These are phyloP conservation scores for Prunus yedoensis DNA, from an alignment of 331 rosid species.

Conservation along the genomic window DNA sequence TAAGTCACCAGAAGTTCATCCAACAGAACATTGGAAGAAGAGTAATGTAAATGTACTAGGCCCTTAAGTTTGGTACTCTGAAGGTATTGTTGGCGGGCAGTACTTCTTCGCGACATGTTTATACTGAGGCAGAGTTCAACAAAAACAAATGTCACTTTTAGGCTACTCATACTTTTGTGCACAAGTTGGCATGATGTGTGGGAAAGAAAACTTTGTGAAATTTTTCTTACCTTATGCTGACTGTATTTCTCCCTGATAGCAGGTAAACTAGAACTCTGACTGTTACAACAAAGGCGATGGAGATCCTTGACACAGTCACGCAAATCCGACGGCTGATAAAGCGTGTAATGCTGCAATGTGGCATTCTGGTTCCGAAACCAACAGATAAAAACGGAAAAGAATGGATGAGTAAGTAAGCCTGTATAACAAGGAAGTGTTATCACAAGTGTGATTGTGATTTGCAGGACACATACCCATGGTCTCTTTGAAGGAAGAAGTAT, in stretches of 20 bases:
- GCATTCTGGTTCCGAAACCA: slow-evolving; percentile 52
- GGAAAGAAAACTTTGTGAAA: no score
- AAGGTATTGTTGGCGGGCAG: slow-evolving; percentile 63
- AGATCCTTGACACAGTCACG: slow-evolving; percentile 65
- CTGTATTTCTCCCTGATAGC: slow-evolving; percentile 87
- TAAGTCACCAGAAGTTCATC: slow-evolving; percentile 29
- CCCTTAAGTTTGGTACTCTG: slow-evolving; percentile 33
- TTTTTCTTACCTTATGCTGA: slow-evolving; percentile 74
- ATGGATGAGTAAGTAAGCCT: not conserved
- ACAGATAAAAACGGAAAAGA: not conserved
- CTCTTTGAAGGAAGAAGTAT: slow-evolving; percentile 59
- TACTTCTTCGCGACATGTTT: slow-evolving; percentile 77
- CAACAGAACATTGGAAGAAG: slow-evolving; percentile 44
- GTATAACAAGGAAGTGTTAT: not conserved
- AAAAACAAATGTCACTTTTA: not conserved
- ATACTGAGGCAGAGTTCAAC: slow-evolving; percentile 56
- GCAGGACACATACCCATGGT: slow-evolving; percentile 72
- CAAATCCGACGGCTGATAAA: slow-evolving; percentile 71
- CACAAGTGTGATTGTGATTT: not conserved
- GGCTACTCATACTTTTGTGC: no score
- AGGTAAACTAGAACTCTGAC: slow-evolving; percentile 62
- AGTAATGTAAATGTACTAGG: not conserved
- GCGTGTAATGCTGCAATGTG: slow-evolving; percentile 85
- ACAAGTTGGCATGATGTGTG: not conserved
- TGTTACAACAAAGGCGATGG: slow-evolving; percentile 63